Conservation (phyloP, 83 land plant species). For the Diphasiastrum complanatum region DNA sequence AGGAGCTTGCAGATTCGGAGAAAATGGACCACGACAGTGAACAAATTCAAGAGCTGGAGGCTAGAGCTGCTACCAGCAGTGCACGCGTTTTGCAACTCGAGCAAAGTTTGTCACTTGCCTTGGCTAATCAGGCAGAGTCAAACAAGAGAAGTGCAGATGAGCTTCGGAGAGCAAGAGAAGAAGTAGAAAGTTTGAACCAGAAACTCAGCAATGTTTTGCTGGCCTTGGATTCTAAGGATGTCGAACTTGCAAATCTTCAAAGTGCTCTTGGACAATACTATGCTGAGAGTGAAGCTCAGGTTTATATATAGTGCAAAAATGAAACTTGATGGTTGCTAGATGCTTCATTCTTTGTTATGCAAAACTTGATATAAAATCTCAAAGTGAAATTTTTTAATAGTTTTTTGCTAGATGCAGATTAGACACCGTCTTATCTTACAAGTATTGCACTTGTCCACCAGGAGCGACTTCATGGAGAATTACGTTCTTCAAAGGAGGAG, state of each 20-base stretch:
- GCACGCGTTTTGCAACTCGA: conserved; percentile 57
- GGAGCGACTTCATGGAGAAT: conserved; percentile 72
- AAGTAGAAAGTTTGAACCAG: conserved; percentile 42
- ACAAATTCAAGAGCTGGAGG: conserved; percentile 60
- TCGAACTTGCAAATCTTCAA: conserved; percentile 87
- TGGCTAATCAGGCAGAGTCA: conserved; percentile 51
- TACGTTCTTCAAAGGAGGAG: conserved; percentile 60
- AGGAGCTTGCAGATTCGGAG: conserved; percentile 86
- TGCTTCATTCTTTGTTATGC: no score
- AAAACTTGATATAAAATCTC: no score
- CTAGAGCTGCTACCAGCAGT: conserved; percentile 44
- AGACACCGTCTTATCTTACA: no score
- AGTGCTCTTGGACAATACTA: conserved; percentile 93
- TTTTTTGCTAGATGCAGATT: no score
- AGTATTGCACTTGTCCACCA: conserved; percentile 14
- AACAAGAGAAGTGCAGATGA: conserved; percentile 40
- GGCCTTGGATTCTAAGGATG: conserved; percentile 65
- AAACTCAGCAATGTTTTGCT: conserved; percentile 51
- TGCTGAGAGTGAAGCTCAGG: conserved; percentile 98
- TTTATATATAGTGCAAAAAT: no score
- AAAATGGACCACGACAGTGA: conserved; percentile 94
- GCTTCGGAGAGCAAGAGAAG: conserved; percentile 52
- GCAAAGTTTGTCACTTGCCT: conserved; percentile 57
- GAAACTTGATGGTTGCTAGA: no score
- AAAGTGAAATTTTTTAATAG: no score